Evolutionary conservation across 352 stramenopile genomes (phyloP), one percentile per base, ranked within the genome.

Genomic region (Aphanomyces astaci): DNA sequence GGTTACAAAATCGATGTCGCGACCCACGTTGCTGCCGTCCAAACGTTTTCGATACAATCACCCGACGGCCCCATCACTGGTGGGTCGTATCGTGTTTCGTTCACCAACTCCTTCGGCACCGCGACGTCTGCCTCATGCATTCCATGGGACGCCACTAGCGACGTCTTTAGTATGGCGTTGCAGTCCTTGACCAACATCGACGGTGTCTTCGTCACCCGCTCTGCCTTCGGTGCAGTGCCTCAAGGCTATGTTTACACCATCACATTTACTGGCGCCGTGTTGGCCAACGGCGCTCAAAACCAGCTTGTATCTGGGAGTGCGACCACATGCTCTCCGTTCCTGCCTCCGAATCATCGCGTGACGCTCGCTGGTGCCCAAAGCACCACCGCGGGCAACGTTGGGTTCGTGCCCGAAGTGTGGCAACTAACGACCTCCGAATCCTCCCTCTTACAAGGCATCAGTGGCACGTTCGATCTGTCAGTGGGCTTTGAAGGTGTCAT

Each of bases 1-100:
- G 83, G 83, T 0, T 93, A 93, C 73, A 88, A 85, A 49, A 79
- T 93, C 59, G 83, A 93, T 43, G 69, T 93, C 33, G 83, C 85
- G 4, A 73, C 70, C n/a, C 81, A 80, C 43, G 75, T 93, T 36
- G 70, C 89, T 51, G 77, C 86, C 13, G 85, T 90, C 56, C 81
- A 93, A 40, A 88, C 73, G 15, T 87, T 93, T 72, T 76, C 78
- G 5, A 80, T 91, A 40, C 69, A 75, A 3, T 25, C 15, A 28
- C 77, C 80, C 9, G 81, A 78, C 46, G 83, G 81, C 0, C 80
- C 81, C 4, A 66, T 93, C 28, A 39, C 80, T 1, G 65, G 73
- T 0, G 85, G 83, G 0, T 55, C 65, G 10, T 93, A 92, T 73
- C 81, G 76, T 36, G 70, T 91, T 45, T 73, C 70, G 46, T 90